Percentiles rank a stretch among this genome's conserved stretches.
Conservation (phyloP, 352 stramenopile species). For the Phytophthora podocarpi region DNA sequence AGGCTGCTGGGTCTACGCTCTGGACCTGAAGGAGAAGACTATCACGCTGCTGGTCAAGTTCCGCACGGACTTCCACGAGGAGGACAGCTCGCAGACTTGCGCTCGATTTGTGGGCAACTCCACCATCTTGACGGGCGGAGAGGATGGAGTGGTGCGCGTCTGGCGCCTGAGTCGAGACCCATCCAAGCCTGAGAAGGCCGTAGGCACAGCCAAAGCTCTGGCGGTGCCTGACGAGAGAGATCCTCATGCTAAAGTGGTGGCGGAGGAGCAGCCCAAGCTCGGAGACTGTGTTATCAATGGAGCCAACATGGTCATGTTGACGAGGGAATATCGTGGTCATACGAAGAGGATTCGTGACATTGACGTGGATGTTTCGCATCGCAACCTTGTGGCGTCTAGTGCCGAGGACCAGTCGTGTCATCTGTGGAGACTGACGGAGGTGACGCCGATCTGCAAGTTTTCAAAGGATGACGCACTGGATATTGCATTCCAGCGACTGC, state of each 20-base stretch:
- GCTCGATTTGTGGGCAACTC: slow-evolving; percentile 82
- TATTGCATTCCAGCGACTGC: slow-evolving; percentile 57
- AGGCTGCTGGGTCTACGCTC: slow-evolving; percentile 76
- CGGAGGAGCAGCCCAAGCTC: slow-evolving; percentile 49
- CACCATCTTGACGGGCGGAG: slow-evolving; percentile 80
- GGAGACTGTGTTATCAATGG: slow-evolving; percentile 63
- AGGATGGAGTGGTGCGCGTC: slow-evolving; percentile 82
- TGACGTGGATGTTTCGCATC: slow-evolving; percentile 79
- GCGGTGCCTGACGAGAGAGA: slow-evolving; percentile 24
- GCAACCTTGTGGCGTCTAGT: slow-evolving; percentile 78
- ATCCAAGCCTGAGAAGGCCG: slow-evolving; percentile 48
- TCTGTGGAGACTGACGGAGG: slow-evolving; percentile 78
- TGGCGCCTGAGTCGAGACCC: slow-evolving; percentile 64
- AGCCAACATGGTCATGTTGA: slow-evolving; percentile 60
- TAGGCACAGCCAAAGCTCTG: slow-evolving; percentile 50
- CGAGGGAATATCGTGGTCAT: slow-evolving; percentile 76
- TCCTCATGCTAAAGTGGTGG: slow-evolving; percentile 24
- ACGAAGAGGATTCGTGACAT: slow-evolving; percentile 84
- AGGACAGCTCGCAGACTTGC: slow-evolving; percentile 76
- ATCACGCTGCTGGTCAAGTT: slow-evolving; percentile 81
- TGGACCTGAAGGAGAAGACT: slow-evolving; percentile 60
- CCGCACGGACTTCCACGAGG: slow-evolving; percentile 76
- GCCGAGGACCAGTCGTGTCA: slow-evolving; percentile 83
- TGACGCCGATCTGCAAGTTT: slow-evolving; percentile 64
- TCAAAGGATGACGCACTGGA: slow-evolving; percentile 82